These are phyloP conservation scores for Narthecium ossifragum DNA, from an alignment of 106 monocot species.

Conservation along the genomic window DNA sequence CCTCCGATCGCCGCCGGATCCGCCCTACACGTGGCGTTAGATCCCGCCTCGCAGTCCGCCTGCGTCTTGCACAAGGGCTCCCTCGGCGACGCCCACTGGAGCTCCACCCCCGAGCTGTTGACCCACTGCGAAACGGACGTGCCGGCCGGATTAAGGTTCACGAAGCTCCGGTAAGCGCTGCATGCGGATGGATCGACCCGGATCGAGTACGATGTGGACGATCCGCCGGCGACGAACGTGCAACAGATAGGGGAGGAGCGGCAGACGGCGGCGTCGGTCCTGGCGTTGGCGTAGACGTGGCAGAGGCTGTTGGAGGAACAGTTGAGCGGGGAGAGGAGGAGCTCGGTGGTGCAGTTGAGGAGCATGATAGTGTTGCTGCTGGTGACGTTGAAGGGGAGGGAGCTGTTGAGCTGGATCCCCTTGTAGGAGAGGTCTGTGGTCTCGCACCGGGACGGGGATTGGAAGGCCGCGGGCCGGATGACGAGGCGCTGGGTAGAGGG, in stretches of 20 bases:
- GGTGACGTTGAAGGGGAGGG: constrained; percentile 83
- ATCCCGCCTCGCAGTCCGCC: constrained; percentile 63
- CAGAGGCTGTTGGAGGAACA: constrained; percentile 60
- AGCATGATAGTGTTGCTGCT: constrained; percentile 70
- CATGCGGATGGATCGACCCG: constrained; percentile 29
- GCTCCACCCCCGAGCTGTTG: constrained; percentile 51
- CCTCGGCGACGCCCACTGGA: constrained; percentile 63
- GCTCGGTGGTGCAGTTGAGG: constrained; percentile 52
- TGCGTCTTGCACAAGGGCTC: constrained; percentile 61
- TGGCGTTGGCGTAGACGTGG: constrained; percentile 40
- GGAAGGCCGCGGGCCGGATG: constrained; percentile 48
- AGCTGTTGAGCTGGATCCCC: constrained; percentile 46
- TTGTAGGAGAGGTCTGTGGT: constrained; percentile 35
- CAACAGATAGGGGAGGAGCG: constrained; percentile 33
- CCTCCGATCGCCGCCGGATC: constrained; percentile 22
- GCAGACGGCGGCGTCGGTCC: constrained; percentile 30
- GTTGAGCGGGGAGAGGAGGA: constrained; percentile 74
- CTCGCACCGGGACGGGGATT: constrained; percentile 30
- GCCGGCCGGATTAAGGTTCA: constrained; percentile 31
- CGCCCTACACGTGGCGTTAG: constrained; percentile 37
- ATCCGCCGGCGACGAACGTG: constrained; percentile 60
- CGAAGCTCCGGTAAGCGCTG: constrained; percentile 79
- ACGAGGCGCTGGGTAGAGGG: constrained; percentile 39
- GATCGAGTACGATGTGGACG: constrained; percentile 46
- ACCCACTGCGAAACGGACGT: constrained; percentile 38